Conservation (phyloP, 495 filamentous ascomycete genomes). For the Lindgomyces ingoldianus region DNA sequence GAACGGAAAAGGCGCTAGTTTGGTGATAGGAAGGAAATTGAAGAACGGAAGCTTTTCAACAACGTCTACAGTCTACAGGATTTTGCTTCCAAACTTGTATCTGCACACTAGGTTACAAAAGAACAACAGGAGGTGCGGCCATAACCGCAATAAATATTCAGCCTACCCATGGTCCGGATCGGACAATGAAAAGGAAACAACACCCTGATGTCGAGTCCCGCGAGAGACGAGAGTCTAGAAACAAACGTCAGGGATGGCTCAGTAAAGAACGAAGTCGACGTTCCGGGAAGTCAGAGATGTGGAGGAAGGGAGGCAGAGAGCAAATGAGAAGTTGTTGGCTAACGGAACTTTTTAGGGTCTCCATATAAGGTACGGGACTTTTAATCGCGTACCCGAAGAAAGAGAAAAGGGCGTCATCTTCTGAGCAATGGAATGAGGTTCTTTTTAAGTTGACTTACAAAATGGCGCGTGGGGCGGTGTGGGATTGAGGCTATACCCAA, state of each 20-base stretch:
- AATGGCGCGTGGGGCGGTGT: background rate
- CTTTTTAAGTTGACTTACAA: background rate
- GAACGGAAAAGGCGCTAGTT: constrained; percentile 20
- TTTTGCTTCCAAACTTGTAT: background rate
- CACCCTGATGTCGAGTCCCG: background rate
- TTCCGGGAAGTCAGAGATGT: background rate
- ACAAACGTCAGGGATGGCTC: background rate
- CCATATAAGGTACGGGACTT: background rate
- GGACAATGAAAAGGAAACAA: background rate
- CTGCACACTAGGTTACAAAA: background rate
- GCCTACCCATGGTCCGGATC: background rate
- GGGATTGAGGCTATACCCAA: background rate
- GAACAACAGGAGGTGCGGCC: background rate
- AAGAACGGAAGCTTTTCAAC: background rate
- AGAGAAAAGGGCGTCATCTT: background rate
- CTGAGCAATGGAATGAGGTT: background rate
- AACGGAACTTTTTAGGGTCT: background rate
- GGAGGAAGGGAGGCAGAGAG: background rate
- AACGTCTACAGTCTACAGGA: background rate
- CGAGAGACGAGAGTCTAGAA: background rate
- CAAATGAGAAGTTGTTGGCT: background rate
- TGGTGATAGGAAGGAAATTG: constrained; percentile 10
- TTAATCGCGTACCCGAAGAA: background rate
- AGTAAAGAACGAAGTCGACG: background rate
- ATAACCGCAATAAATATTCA: background rate